A percentile compares a stretch with the other conserved stretches of the same genome.
These are phyloP conservation scores for Linderniella brevidens DNA, from an alignment of 257 asterid species.

Conservation along the genomic window DNA sequence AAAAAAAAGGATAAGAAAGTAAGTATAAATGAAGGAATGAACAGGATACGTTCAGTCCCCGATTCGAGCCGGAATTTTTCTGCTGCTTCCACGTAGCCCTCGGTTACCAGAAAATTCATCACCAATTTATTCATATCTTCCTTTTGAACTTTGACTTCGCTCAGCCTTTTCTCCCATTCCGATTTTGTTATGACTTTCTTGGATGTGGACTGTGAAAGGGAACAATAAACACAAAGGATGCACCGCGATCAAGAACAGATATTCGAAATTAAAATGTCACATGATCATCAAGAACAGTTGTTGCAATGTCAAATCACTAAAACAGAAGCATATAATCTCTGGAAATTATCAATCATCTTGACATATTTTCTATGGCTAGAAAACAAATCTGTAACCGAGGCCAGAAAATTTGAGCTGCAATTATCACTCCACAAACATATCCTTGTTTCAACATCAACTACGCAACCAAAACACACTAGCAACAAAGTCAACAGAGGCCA, in stretches of 20 bases:
- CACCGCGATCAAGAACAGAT: not conserved
- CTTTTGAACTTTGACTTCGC: constrained; percentile 38
- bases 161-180: constrained; percentile 69
- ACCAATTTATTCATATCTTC: constrained; percentile 71
- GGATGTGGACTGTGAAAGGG: constrained; percentile 27
- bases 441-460: no score
- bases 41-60: constrained; percentile 78
- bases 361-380: no score
- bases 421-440: no score
- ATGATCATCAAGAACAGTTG: not conserved
- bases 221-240: constrained; percentile 4
- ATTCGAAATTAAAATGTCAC: not conserved
- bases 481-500: no score
- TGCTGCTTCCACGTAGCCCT: constrained; percentile 74
- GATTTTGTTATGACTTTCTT: constrained; percentile 50
- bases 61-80: constrained; percentile 62
- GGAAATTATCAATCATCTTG: no score
- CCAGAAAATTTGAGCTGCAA: no score
- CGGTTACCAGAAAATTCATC: constrained; percentile 75
- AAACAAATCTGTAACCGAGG: no score
- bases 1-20: no score
- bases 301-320: no score
- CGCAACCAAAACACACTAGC: no score
- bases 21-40: not conserved
- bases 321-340: no score